Percentiles rank a stretch among this genome's conserved stretches.
These are phyloP conservation scores for Xanthoparmelia taractica DNA, from an alignment of 495 filamentous ascomycete genomes.

Conservation along the genomic window DNA sequence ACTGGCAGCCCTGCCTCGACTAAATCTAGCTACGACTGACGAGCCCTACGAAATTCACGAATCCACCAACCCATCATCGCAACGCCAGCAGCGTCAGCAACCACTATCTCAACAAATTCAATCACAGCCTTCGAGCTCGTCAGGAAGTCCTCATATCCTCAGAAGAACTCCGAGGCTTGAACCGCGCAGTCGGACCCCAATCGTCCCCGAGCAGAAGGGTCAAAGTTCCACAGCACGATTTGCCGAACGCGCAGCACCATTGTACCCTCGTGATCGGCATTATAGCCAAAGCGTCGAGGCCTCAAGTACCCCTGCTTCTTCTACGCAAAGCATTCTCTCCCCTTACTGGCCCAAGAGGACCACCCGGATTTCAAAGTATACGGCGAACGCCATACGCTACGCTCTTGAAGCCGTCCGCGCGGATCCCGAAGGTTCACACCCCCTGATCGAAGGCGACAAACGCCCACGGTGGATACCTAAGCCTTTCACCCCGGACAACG, in stretches of 20 bases:
- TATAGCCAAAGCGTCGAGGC: slow-evolving; percentile 26
- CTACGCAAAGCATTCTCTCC: slow-evolving; percentile 24
- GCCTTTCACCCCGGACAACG: slow-evolving; percentile 72
- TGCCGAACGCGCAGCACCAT: slow-evolving; percentile 33
- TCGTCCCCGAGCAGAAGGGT: slow-evolving; percentile 12
- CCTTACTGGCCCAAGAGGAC: slow-evolving; percentile 49
- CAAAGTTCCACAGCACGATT: slow-evolving; percentile 2
- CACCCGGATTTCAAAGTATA: slow-evolving; percentile 54
- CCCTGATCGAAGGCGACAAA: slow-evolving; percentile 15
- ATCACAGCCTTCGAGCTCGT: slow-evolving; percentile 45
- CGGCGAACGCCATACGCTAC: slow-evolving; percentile 76
- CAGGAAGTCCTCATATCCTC: slow-evolving; percentile 43
- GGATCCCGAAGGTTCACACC: slow-evolving; percentile 21
- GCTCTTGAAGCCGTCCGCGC: slow-evolving; percentile 76
- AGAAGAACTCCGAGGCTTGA: slow-evolving; percentile 44
- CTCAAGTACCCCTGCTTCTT: slow-evolving; percentile 27
- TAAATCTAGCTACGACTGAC: slow-evolving; percentile 36
- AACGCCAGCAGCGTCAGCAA: slow-evolving; percentile 51
- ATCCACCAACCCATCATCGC: slow-evolving; percentile 46
- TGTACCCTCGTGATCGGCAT: slow-evolving; percentile 24
- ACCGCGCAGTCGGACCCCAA: slow-evolving; percentile 30
- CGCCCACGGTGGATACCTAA: slow-evolving; percentile 48
- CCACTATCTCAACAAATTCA: slow-evolving; percentile 29
- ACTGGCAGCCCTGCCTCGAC: slow-evolving; percentile 21
- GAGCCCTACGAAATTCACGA: slow-evolving; percentile 56